Base-by-base conservation (phyloP, 495 filamentous ascomycete species). In the Lophiotrema nucula region DNA sequence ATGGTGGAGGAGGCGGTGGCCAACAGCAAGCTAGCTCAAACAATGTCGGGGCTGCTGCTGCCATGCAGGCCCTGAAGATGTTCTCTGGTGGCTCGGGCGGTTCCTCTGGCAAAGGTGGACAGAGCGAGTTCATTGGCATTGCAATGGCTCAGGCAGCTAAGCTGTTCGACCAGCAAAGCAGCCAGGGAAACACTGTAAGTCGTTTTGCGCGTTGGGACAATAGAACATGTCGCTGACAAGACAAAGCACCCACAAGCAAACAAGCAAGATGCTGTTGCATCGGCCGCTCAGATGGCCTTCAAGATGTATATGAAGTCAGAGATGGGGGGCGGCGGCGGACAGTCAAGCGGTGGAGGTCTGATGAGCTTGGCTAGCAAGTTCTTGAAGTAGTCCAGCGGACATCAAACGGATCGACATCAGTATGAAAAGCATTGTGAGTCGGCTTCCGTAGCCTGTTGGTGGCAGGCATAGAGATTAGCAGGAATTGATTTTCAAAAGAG, bases 1-100 rank as follows among this genome's bases (percentile, higher is more conserved):
- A 86, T 56, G 75, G 74, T 12, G 68, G 66, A 1, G 67, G 67
- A 3, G 64, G 61, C 33, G 64, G 70, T n/a, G 56, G 67, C 6
- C 57, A 67, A 6, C 47, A 55, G 47, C 56, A 63, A 23, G 64
- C 60, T 1, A 63, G 44, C 22, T 65, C 66, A 13, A 60, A 48
- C 19, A 68, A 73, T 49, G 70, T 87, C 16, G 85, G 85, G 16
- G 73, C 77, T 0, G 85, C 83, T 0, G 83, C 84, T 3, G 85
- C 85, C 0, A 77, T 87, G 77, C 81, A 87, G 72, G 85, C 85
- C 6, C 56, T 88, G 63, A 87, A 87, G 76, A 80, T 82, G 79
- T 87, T 86, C 51, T 77, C 73, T 1, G 68, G 70, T 6, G 75
- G 77, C 10, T 3, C 37, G 43, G 22, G 67, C 68, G 10, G 60